phyloP scores from a whole-genome alignment of 306 rosid genomes.

The Gastrolobium villosum region DNA sequence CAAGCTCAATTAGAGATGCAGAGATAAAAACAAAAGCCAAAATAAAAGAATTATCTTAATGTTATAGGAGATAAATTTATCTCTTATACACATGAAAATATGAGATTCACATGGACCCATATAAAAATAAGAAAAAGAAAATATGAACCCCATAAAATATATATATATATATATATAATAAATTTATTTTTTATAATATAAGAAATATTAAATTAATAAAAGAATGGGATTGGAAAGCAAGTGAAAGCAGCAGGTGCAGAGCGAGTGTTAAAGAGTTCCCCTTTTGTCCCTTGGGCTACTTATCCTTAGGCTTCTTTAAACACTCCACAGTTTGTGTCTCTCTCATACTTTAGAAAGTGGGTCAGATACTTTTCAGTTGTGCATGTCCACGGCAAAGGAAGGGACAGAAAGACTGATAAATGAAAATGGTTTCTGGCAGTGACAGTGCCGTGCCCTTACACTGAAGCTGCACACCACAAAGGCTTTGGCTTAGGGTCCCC shows the following conservation, averaged over 20 bases:
- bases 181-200: too few species aligned
- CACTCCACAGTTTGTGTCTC: not conserved
- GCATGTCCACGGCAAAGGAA: conserved; percentile 52
- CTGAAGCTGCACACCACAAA: not conserved
- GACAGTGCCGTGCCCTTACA: conserved; percentile 17
- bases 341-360: conserved; percentile 7
- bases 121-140: too few species aligned
- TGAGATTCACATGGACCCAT: too few species aligned
- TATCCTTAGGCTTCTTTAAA: not conserved
- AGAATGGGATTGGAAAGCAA: too few species aligned
- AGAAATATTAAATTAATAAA: too few species aligned
- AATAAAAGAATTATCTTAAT: too few species aligned
- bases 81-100: too few species aligned
- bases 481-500: not conserved
- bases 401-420: conserved; percentile 55
- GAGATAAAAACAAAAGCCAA: too few species aligned
- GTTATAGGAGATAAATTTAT: too few species aligned
- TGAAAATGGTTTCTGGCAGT: conserved; percentile 52
- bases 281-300: conserved; percentile 66
- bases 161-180: too few species aligned
- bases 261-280: conserved; percentile 49
- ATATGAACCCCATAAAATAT: too few species aligned
- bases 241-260: not conserved
- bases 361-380: conserved; percentile 49
- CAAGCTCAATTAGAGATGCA: too few species aligned